Base-by-base conservation (phyloP, 805 yeast genomes). In the Lachancea lanzarotensis region DNA sequence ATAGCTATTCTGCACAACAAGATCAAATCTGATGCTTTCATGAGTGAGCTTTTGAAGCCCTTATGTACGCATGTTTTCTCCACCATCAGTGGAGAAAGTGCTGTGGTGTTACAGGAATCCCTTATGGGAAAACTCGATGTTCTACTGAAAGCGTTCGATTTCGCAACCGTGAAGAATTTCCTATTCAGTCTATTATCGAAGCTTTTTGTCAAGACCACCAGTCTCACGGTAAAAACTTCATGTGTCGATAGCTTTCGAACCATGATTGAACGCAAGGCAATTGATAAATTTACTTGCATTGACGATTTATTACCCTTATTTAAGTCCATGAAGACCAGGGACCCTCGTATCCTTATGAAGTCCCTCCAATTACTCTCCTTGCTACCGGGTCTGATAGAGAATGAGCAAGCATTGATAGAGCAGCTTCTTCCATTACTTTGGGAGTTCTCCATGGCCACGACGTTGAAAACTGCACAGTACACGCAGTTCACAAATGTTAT, bases 291-390 rank as follows among this genome's bases (percentile, higher is more conserved):
- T 43, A 76, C 84, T 2, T 76, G 89, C 29, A 72, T 73, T 30
- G 97, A 91, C 40, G 86, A 83, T 44, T 69, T 93, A 32, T 65
- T 93, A n/a, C 96, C 96, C 0, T 66, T 91, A 18, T 69, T 91
- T 46, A 75, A 76, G 53, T 76, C 78, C 13, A 76, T 87, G 74
- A 87, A 87, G 60, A 82, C 93, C 22, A 70, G 93, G 49, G 90
- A 85, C 55, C 73, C 84, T 13, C 67, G 78, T 36, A 79, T 86
- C 33, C 72, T 85, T 35, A 59, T 69, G 53, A 69, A 75, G 20
- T 69, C 79, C 3, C 54, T 80, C 25, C 57, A 57, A 12, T 67
- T 79, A 6, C 74, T 76, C 53, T 57, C 55, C 32, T 48, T 63
- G 1, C 41, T 61, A 5, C 62, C 67, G 2, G 53, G 52, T 17